Base-by-base conservation (phyloP, 1,284 basidiomycete species). In the Neolentinus lepideus region DNA sequence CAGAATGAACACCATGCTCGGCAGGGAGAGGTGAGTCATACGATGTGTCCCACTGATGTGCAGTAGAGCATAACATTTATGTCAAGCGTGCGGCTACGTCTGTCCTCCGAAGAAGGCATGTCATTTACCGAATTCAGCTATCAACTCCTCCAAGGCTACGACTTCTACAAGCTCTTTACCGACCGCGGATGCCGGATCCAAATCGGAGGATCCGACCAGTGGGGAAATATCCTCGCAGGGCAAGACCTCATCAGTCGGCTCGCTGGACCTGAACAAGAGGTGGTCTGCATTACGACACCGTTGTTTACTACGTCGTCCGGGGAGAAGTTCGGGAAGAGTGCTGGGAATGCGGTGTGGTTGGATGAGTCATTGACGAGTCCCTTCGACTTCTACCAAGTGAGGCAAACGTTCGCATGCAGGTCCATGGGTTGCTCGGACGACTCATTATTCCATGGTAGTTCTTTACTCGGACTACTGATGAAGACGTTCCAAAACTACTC, bases 41-140 rank as follows among this genome's bases (percentile, higher is more conserved):
- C 24, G 29, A 31, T 6, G 29, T 50, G 9, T 50, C 47, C 8
- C 27, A 26, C 12, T 12, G 29, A 31, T 12, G n/a, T n/a, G n/a
- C n/a, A n/a, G n/a, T 31, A 12, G 29, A 31, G 29, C 29, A 31
- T 31, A 12, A 31, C 29, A 31, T 31, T 12, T n/a, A n/a, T 51
- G 11, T 26, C 25, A 63, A 96, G 94, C 60, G 94, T 98, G 26
- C 88, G 88, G 62, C 81, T 82, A n/a, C 88, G 95, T 27, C 78
- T 98, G 52, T 77, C 79, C 3, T 84, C 88, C 0, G 81, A 85
- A 57, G 80, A 85, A 61, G 88, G 96, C 26, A 88, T 99, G 60
- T 96, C 94, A 11, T 99, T 97, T 74, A 94, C 95, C 19, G 97
- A 99, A 68, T 98, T 99, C 72, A 87, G 88, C 3, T 99, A 99